Evolutionary conservation across 2,329 filamentous ascomycete genomes (phyloP), one percentile per base, ranked within the genome.

Genomic region (Trichoderma arundinaceum): DNA sequence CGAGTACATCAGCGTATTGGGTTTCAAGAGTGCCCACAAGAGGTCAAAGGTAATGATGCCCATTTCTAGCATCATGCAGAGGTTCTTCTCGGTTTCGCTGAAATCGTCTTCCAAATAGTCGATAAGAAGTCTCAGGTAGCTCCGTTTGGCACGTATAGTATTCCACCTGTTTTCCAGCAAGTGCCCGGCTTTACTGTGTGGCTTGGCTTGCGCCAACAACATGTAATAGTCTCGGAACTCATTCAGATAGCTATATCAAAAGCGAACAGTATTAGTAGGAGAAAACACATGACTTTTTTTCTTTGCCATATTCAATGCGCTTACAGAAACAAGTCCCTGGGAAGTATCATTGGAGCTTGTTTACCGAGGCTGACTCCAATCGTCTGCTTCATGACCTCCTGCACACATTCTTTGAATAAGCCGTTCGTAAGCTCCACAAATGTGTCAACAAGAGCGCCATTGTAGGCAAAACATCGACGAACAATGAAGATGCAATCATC

Each of bases 41-140:
- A 96, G 83, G 65, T 97, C 92, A 71, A 94, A 97, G 0, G 92
- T 96, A 74, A 96, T 96, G 51, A 92, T 88, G 8, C 92, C 92
- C 38, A 89, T 90, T 69, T 92, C 86, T 1, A 96, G 81, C 78
- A 97, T 87, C 0, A 92, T 91, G 70, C 93, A 90, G 0, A 97
- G 83, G 1, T 89, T 84, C 43, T 92, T 92, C 74, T 94, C 94
- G 39, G 84, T 88, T 17, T 91, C 84, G 1, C 88, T 86, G 72
- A 92, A 97, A 76, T 97, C 94, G 67, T 89, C 86, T 70, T 94
- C 89, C n/a, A 95, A 81, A 71, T 92, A 95, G 64, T 86, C 86
- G 61, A 93, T 78, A 3, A 96, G 83, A 0, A 92, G 81, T 73
- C 92, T 92, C 69, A 94, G 84, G 61, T 92, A 86, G 17, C 83